Evolutionary conservation across 140 eudicot species (phyloP).

Genomic region (Anethum foeniculum): DNA sequence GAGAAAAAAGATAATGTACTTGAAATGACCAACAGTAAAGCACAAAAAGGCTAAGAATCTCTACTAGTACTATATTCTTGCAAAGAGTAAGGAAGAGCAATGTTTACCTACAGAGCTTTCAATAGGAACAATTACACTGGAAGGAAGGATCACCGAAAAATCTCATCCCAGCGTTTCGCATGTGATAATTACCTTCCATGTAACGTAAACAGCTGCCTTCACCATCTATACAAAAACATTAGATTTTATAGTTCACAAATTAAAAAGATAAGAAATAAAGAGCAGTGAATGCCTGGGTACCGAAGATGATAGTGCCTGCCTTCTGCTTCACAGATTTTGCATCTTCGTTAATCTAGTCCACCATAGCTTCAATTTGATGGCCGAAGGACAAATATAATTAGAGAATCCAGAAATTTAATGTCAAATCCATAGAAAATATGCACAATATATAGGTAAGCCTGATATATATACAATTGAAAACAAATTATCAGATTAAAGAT

Average conservation of each 20-base stretch:
- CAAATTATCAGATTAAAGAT: background rate
- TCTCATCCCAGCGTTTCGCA: background rate
- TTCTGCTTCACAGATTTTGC: background rate
- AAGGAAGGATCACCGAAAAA: background rate
- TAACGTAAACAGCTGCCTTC: too few species aligned
- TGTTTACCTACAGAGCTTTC: background rate
- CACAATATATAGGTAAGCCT: background rate
- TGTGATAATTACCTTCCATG: background rate
- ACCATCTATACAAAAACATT: background rate
- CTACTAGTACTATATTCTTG: background rate
- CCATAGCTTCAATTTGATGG: background rate
- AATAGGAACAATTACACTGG: background rate
- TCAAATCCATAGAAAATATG: background rate
- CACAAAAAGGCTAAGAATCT: background rate
- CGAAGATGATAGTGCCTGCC: background rate
- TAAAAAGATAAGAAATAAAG: background rate
- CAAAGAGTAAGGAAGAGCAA: background rate
- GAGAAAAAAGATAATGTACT: background rate
- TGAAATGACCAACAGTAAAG: background rate
- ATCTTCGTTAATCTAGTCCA: background rate
- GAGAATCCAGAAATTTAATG: background rate
- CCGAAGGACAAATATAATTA: background rate
- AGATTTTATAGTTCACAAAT: background rate
- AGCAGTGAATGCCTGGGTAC: background rate
- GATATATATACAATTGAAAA: background rate